phyloP scores from a whole-genome alignment of 2,329 filamentous ascomycete species.

The Penicillium corylophilum region DNA sequence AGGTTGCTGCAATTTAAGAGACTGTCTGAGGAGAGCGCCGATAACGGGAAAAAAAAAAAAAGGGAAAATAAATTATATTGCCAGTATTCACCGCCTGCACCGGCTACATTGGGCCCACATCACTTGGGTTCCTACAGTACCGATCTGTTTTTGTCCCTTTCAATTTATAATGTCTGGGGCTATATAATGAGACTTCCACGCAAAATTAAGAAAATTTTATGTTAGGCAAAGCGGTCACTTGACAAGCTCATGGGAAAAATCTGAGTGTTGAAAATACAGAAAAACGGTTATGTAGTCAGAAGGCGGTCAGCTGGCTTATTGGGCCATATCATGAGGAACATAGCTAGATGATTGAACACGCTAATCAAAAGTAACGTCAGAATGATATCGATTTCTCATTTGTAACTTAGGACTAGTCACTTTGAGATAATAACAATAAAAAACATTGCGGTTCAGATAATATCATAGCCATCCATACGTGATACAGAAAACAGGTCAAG shows the following conservation, averaged over 20 bases:
- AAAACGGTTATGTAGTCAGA: too few species aligned
- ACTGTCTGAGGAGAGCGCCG: neutral
- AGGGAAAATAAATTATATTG: conserved; percentile 7
- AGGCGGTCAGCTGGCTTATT: too few species aligned
- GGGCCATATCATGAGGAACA: neutral
- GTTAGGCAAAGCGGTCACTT: too few species aligned
- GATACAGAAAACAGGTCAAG: neutral
- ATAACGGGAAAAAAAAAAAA: conserved; percentile 3
- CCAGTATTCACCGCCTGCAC: conserved; percentile 4
- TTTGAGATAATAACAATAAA: neutral
- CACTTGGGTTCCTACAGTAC: neutral
- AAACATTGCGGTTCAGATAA: neutral
- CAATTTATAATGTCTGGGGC: too few species aligned
- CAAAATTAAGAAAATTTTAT: too few species aligned
- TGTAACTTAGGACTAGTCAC: neutral
- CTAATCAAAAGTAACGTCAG: neutral
- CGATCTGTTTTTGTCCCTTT: neutral
- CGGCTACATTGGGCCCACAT: neutral
- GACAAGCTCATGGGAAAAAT: too few species aligned
- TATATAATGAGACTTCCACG: too few species aligned
- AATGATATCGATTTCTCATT: neutral
- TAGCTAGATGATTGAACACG: too few species aligned
- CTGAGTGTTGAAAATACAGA: too few species aligned
- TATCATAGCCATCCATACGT: neutral
- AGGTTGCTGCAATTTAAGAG: neutral